phyloP scores from a whole-genome alignment of 371 early-diverging fungal species.

The Actinomortierella wolfii region DNA sequence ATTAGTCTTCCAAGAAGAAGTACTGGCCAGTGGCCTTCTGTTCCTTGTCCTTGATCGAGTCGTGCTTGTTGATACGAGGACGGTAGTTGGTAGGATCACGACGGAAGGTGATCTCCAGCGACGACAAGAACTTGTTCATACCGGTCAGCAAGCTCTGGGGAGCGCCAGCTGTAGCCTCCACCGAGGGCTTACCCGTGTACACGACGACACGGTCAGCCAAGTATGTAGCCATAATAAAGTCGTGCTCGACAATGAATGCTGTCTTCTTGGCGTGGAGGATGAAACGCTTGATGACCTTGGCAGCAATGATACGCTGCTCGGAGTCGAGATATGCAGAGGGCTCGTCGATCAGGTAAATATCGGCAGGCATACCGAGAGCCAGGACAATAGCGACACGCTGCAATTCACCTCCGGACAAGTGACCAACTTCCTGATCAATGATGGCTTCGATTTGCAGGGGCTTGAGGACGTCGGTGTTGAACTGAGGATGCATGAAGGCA shows the following conservation, averaged over 20 bases:
- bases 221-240: conserved; percentile 99
- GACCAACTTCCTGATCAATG: conserved; percentile 91
- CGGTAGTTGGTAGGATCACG: conserved; percentile 99
- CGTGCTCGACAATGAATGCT: conserved; percentile 99
- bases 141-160: conserved; percentile 95
- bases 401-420: conserved; percentile 99
- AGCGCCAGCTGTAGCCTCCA: conserved; percentile 82
- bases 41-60: conserved; percentile 98
- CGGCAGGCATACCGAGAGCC: conserved; percentile 95
- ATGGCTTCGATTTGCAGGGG: conserved; percentile 95
- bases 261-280: conserved; percentile 98
- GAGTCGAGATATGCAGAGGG: conserved; percentile 99
- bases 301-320: conserved; percentile 99
- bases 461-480: conserved; percentile 98
- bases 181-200: conserved; percentile 95
- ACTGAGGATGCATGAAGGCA: conserved; percentile 94
- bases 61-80: conserved; percentile 98
- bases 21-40: conserved; percentile 96
- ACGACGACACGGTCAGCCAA: conserved; percentile 99
- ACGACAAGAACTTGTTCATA: conserved; percentile 98
- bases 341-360: conserved; percentile 99
- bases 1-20: conserved; percentile 87
- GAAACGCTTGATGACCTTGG: conserved; percentile 99
- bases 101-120: conserved; percentile 98
- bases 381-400: conserved; percentile 99